Evolutionary conservation across 805 yeast species (phyloP).

Genomic region (Candida ficus): DNA sequence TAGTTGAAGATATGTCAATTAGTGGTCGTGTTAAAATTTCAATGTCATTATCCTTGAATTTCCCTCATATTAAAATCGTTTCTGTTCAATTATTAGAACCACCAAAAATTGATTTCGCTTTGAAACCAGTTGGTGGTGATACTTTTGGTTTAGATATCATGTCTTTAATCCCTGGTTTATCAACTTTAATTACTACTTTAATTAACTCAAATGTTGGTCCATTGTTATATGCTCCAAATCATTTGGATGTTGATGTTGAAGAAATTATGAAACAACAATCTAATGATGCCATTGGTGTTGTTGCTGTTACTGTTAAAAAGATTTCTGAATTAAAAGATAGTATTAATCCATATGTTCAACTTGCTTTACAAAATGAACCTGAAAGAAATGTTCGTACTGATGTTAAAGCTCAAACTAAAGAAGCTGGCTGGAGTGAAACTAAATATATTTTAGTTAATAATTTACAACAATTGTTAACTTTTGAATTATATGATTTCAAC

Average conservation of each 20-base stretch:
- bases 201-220: constrained; percentile 71
- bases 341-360: constrained; percentile 54
- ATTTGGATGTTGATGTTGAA: constrained; percentile 69
- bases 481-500: constrained; percentile 51
- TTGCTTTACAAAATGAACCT: constrained; percentile 38
- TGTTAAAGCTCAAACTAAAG: constrained; percentile 48
- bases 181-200: constrained; percentile 62
- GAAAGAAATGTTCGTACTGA: constrained; percentile 45
- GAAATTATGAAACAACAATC: constrained; percentile 59
- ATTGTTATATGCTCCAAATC: constrained; percentile 78
- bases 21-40: constrained; percentile 66
- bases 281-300: constrained; percentile 65
- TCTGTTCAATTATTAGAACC: constrained; percentile 72
- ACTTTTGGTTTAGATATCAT: constrained; percentile 81
- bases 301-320: constrained; percentile 57
- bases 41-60: constrained; percentile 52
- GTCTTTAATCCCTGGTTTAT: constrained; percentile 79
- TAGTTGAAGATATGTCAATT: constrained; percentile 77
- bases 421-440: constrained; percentile 66
- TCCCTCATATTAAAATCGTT: constrained; percentile 75
- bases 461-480: constrained; percentile 50
- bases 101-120: constrained; percentile 70
- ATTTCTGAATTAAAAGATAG: constrained; percentile 46
- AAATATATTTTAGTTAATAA: constrained; percentile 52
- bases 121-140: constrained; percentile 87